Conservation (phyloP, 352 stramenopile species). For the Phytopythium ostracodes region DNA sequence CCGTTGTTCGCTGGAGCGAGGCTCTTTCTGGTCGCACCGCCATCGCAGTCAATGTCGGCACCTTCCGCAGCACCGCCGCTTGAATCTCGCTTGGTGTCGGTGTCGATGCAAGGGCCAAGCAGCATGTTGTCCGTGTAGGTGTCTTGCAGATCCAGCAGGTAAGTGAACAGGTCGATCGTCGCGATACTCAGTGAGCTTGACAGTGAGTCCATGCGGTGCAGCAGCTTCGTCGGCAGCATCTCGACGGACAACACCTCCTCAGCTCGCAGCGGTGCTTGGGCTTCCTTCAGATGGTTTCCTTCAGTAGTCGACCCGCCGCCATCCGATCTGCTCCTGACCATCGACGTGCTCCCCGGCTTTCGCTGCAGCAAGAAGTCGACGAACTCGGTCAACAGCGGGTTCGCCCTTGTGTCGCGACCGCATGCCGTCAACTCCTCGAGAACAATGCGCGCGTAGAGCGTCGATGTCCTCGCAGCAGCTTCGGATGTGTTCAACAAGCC, state of each 20-base stretch:
- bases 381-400: slow-evolving; percentile 73
- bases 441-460: slow-evolving; percentile 74
- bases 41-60: neutral
- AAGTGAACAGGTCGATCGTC: slow-evolving; percentile 81
- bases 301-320: neutral
- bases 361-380: slow-evolving; percentile 74
- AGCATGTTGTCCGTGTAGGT: slow-evolving; percentile 53
- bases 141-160: slow-evolving; percentile 65
- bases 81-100: neutral
- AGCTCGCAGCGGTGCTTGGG: slow-evolving; percentile 12
- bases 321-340: neutral
- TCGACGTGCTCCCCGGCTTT: neutral
- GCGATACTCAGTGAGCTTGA: slow-evolving; percentile 76
- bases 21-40: neutral
- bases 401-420: slow-evolving; percentile 58
- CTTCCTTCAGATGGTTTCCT: neutral
- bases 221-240: slow-evolving; percentile 59
- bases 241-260: slow-evolving; percentile 13
- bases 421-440: slow-evolving; percentile 78
- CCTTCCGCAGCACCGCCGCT: neutral
- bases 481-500: slow-evolving; percentile 70
- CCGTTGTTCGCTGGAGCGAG: slow-evolving; percentile 17
- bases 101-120: slow-evolving; percentile 22
- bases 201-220: slow-evolving; percentile 78
- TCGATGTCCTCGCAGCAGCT: slow-evolving; percentile 51